Base-by-base conservation (phyloP, 2,329 filamentous ascomycete species). In the Colletotrichum sp. region DNA sequence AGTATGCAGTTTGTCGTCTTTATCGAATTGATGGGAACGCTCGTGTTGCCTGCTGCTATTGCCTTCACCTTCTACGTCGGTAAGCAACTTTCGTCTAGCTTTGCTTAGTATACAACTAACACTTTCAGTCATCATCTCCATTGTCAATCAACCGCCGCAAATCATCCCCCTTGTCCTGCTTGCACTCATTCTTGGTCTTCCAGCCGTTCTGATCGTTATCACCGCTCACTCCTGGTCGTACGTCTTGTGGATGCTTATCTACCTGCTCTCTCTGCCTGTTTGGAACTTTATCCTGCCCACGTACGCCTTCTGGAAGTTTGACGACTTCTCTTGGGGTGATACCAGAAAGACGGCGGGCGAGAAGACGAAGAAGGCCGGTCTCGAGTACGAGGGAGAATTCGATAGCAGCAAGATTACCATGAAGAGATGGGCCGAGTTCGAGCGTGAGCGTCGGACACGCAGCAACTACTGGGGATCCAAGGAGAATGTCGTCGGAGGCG, bases 1-100 rank as follows among this genome's bases (percentile, higher is more conserved):
- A 98, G 95, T 85, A 99, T 99, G 97, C 97, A 99, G 86, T 99
- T 99, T 83, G 94, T 99, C 79, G 94, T 99, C 78, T 98, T 96
- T 84, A 95, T 99, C 82, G 97, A 99, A 86, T 90, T 99, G 71
- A 91, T 99, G 71, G 97, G 97, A 81, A 99, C 98, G 3, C 89
- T 99, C 70, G 97, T 99, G 13, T 90, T 99, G 27, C 97, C 97
- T 4, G 98, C 97, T 63, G 98, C 98, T 79, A 99, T 99, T 83
- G 94, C 95, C 5, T 99, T 99, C 85, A 99, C 97, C 25, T 93
- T 99, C 83, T 99, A 99, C 86, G 93, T 99, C 81, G 93, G 94
- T 96, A 92, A 91, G 94, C 91, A 78, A 66, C 13, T 61, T 78
- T 61, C 25, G 34, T 19, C 2, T 19, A 27, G 5, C 55, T 34